Evolutionary conservation across 371 early-diverging fungal species (phyloP).

Genomic region (Mortierella sp.): DNA sequence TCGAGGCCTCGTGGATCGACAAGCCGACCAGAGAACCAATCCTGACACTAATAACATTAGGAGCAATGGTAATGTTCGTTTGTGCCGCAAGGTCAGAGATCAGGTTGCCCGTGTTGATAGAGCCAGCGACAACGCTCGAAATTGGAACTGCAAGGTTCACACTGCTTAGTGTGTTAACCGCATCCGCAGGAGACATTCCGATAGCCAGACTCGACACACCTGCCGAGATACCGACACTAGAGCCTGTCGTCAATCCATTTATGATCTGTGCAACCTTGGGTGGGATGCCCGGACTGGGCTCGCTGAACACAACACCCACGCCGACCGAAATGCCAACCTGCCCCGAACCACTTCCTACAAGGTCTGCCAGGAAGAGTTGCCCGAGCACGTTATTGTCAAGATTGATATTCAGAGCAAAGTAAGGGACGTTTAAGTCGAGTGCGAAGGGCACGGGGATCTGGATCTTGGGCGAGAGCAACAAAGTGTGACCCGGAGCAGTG

Average conservation of each 20-base stretch:
- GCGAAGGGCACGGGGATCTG: slow-evolving; percentile 40
- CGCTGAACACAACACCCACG: slow-evolving; percentile 42
- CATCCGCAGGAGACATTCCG: slow-evolving; percentile 43
- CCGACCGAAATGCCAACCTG: slow-evolving; percentile 46
- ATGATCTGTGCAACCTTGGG: slow-evolving; percentile 29
- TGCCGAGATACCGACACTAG: slow-evolving; percentile 25
- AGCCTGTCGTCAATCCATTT: slow-evolving; percentile 34
- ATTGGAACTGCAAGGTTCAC: slow-evolving; percentile 28
- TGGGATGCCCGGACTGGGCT: slow-evolving; percentile 41
- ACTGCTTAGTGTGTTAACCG: slow-evolving; percentile 36
- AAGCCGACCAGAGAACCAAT: slow-evolving; percentile 35
- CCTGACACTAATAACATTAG: slow-evolving; percentile 33
- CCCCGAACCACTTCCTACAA: slow-evolving; percentile 46
- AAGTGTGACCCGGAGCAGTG: slow-evolving; percentile 48
- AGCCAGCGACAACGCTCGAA: slow-evolving; percentile 36
- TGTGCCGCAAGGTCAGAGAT: slow-evolving; percentile 17
- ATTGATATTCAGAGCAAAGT: slow-evolving; percentile 51
- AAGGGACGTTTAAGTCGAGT: slow-evolving; percentile 45
- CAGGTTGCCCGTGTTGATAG: slow-evolving; percentile 17
- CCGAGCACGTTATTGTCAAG: slow-evolving; percentile 36
- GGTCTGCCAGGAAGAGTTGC: slow-evolving; percentile 40
- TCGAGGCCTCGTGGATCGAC: slow-evolving; percentile 44
- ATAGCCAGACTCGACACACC: slow-evolving; percentile 41
- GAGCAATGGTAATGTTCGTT: slow-evolving; percentile 33
- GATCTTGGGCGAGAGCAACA: slow-evolving; percentile 44